A percentile compares a stretch with the other conserved stretches of the same genome.
Conservation (phyloP, 352 stramenopile species). For the Phytophthora cajani region DNA sequence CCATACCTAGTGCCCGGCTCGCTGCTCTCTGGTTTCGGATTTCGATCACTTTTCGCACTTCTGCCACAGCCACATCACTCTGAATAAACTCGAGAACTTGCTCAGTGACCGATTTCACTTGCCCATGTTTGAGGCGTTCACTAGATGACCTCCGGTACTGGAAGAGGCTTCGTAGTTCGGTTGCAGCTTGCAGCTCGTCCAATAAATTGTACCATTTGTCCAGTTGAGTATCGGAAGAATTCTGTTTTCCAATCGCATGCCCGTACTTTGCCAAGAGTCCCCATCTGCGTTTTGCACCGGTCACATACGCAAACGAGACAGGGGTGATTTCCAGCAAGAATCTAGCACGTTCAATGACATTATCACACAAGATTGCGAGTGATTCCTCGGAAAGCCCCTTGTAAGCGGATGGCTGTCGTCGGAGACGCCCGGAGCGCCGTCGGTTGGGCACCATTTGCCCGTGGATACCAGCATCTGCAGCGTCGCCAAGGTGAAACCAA, state of each 20-base stretch:
- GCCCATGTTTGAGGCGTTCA: slow-evolving; percentile 55
- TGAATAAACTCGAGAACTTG: slow-evolving; percentile 88
- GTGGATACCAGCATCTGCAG: slow-evolving; percentile 60
- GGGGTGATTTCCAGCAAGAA: slow-evolving; percentile 81
- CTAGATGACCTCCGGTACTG: slow-evolving; percentile 81
- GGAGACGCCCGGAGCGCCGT: slow-evolving; percentile 45
- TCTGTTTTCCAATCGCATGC: slow-evolving; percentile 56
- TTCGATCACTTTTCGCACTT: slow-evolving; percentile 55
- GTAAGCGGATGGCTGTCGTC: slow-evolving; percentile 79
- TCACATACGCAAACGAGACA: slow-evolving; percentile 80
- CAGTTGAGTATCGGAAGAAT: slow-evolving; percentile 55
- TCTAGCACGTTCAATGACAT: slow-evolving; percentile 69
- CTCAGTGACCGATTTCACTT: slow-evolving; percentile 78
- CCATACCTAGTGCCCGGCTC: slow-evolving; percentile 53
- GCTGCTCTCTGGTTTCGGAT: slow-evolving; percentile 55
- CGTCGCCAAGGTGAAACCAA: slow-evolving; percentile 87
- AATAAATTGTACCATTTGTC: slow-evolving; percentile 86
- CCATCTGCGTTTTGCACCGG: slow-evolving; percentile 73
- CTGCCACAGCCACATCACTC: slow-evolving; percentile 72
- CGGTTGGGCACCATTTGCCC: slow-evolving; percentile 37
- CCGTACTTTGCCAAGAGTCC: slow-evolving; percentile 77
- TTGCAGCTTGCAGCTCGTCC: slow-evolving; percentile 80
- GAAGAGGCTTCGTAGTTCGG: slow-evolving; percentile 71
- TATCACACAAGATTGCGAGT: slow-evolving; percentile 69
- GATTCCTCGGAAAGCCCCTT: slow-evolving; percentile 79